phyloP scores from a whole-genome alignment of 2,329 filamentous ascomycete species.

The Hymenoscyphus linearis region DNA sequence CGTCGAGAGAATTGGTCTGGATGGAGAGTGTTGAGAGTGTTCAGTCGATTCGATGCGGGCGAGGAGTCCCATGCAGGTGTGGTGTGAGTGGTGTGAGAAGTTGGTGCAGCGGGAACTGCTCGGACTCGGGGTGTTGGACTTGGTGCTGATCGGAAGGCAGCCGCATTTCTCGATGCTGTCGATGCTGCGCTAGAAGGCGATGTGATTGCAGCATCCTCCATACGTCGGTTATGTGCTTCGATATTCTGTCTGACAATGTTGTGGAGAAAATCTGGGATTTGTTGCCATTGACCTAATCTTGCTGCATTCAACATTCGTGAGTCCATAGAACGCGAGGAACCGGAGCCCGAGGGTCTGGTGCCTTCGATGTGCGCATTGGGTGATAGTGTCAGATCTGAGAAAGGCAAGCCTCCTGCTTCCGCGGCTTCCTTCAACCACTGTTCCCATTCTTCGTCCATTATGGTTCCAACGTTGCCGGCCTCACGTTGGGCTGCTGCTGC shows the following conservation, averaged over 20 bases:
- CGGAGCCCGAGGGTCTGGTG: constrained; percentile 32
- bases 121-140: constrained; percentile 8
- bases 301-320: constrained; percentile 49
- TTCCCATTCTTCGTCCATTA: constrained; percentile 68
- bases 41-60: constrained; percentile 1
- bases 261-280: constrained; percentile 52
- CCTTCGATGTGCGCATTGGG: constrained; percentile 30
- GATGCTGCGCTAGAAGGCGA: constrained; percentile 11
- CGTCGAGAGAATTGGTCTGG: constrained; percentile 15
- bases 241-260: constrained; percentile 41
- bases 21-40: constrained; percentile 11
- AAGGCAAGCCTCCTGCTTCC: constrained; percentile 53
- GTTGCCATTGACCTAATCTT: constrained; percentile 51
- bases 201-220: constrained; percentile 14
- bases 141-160: constrained; percentile 4
- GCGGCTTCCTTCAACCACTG: constrained; percentile 68
- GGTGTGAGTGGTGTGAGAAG: constrained; percentile 2
- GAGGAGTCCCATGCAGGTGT: constrained; percentile 1
- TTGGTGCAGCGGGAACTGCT: constrained; percentile 5
- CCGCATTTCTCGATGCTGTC: constrained; percentile 6
- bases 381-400: constrained; percentile 35
- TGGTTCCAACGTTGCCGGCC: constrained; percentile 51
- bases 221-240: constrained; percentile 17
- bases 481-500: constrained; percentile 59
- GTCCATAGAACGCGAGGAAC: constrained; percentile 36